A percentile compares a stretch with the other conserved stretches of the same genome.
Conservation (phyloP, 169 alveolate genomes). For the Cyclospora cayetanensis region DNA sequence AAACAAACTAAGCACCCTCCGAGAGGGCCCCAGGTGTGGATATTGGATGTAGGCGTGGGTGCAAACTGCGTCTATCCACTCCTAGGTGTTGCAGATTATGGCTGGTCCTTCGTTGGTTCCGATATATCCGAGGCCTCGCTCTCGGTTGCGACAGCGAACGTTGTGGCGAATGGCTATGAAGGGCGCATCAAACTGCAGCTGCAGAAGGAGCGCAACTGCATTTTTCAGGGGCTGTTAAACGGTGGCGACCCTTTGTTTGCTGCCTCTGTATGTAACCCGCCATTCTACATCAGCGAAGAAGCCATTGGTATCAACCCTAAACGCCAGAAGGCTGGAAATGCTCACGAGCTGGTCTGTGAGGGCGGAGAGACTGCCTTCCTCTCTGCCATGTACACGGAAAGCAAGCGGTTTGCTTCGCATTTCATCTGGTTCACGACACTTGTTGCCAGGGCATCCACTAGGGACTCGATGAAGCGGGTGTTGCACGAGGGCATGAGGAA, state of each 20-base stretch:
- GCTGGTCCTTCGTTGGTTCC: constrained; percentile 78
- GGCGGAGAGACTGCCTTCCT: constrained; percentile 78
- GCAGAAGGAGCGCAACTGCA: constrained; percentile 61
- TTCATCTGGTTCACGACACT: constrained; percentile 78
- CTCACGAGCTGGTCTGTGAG: constrained; percentile 69
- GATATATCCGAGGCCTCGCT: constrained; percentile 74
- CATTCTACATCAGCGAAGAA: constrained; percentile 63
- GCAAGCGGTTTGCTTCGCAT: constrained; percentile 52
- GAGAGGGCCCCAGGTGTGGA: constrained; percentile 69
- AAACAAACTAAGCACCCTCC: constrained; percentile 27
- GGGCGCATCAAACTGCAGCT: constrained; percentile 49
- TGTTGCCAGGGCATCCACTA: constrained; percentile 72
- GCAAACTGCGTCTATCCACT: constrained; percentile 78
- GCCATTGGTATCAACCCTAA: constrained; percentile 60
- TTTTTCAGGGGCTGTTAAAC: constrained; percentile 57
- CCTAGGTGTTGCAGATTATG: constrained; percentile 71
- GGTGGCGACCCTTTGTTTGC: constrained; percentile 50
- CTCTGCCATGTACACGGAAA: constrained; percentile 67
- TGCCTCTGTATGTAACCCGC: constrained; percentile 78
- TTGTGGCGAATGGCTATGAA: constrained; percentile 57
- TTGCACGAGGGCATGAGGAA: constrained; percentile 61
- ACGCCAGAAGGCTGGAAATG: constrained; percentile 60
- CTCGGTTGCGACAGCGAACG: constrained; percentile 59
- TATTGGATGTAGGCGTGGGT: constrained; percentile 79
- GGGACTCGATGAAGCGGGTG: not conserved